Base-by-base conservation (phyloP, 768 basidiomycete genomes). In the Lactarius vividus region DNA sequence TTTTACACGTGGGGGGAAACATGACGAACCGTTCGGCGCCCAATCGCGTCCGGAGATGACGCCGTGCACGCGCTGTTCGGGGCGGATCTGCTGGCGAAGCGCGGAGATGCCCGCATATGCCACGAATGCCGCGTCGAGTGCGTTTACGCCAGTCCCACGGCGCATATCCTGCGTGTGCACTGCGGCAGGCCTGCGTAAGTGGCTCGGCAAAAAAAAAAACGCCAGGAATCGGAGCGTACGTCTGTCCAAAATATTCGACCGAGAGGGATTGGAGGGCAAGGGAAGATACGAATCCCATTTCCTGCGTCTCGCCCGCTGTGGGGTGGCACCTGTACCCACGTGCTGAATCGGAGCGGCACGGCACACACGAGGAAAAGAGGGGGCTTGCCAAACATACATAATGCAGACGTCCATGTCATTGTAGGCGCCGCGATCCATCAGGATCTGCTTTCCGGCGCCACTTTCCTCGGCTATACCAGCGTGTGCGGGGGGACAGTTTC, bases 111-210 rank as follows among this genome's bases (percentile, higher is more conserved):
- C 82, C 9, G 87, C 85, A 74, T 96, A 95, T 0, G 92, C 89
- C 10, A 92, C 77, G 73, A 94, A 89, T 0, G 93, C 93, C 0
- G 94, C 94, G 72, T 96, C 94, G 53, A 93, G 82, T 15, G 93
- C 92, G 72, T 95, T 95, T 49, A 83, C 83, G 28, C 89, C 93
- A 75, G n/a, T 95, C 91, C 89, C 93, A 94, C 4, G 92, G 92
- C 13, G 89, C 84, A 39, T 81, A 83, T n/a, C 86, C 88, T 18
- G 91, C 91, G 71, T 92, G 91, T 6, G 91, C 89, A 54, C 88
- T 92, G 69, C 49, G 8, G 65, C 61, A 39, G 15, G 20, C 52
- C 20, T 31, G 26, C 53, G 53, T 62, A 46, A 40, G 20, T 29
- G 35, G 40, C 2, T 9, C 2, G 49, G 7, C 49, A 5, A 26